Evolutionary conservation across 768 basidiomycete genomes (phyloP), one percentile per base, ranked within the genome.

Genomic region (Boletus vermiculosoides): DNA sequence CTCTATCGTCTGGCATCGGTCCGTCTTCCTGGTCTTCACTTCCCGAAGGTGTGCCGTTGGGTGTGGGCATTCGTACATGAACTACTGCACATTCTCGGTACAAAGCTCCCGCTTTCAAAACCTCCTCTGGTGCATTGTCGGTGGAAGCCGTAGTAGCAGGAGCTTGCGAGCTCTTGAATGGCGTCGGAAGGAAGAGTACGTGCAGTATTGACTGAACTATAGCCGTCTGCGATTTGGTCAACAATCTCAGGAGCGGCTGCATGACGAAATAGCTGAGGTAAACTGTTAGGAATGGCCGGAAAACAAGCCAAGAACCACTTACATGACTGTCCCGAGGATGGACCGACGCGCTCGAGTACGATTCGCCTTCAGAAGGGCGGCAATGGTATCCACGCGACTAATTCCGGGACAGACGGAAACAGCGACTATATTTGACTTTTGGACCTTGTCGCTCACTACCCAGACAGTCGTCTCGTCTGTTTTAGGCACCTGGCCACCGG

Each of bases 191-290:
- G 69, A 90, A 94, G 15, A 96, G 80, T 0, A 81, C 86, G 58
- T 93, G 93, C 4, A 94, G 71, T n/a, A 94, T 76, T 3, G 85
- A 80, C 67, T 96, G 90, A n/a, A 89, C 74, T 0, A 87, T 75
- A 9, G 83, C 74, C 3, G 59, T 66, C 1, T 90, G 80, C 0
- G 86, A 83, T 63, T 94, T 94, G 6, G 86, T 82, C 62, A 90
- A 68, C 42, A 94, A 62, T 25, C 85, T 76, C 18, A 92, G 73
- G 5, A 92, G 42, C 0, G 91, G 92, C 56, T 85, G 84, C 8
- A 86, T 63, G 6, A 87, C 4, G 36, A 90, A 58, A 64, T 92
- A 93, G 36, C 92, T 90, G 10, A 47, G 60, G 30, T 25, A 39
- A 16, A 50, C 20, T 1, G 45, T 68, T 9, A 61, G 48, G 23